phyloP scores from a whole-genome alignment of 805 yeast species.

The Candida xiaguanensis region DNA sequence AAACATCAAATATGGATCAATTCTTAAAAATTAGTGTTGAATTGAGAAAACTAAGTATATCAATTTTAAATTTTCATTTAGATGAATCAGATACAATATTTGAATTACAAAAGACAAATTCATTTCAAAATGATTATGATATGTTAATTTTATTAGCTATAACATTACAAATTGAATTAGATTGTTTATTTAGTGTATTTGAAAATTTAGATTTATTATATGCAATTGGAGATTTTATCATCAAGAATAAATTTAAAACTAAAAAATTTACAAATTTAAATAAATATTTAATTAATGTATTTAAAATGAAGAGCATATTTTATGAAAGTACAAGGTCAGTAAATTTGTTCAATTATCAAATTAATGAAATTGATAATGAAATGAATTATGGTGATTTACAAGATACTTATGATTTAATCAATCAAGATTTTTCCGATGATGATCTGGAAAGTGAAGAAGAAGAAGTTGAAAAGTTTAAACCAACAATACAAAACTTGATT shows the following conservation, averaged over 20 bases:
- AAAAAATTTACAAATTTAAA: constrained; percentile 18
- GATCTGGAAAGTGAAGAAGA: constrained; percentile 13
- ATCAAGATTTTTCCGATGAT: constrained; percentile 13
- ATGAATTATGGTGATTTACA: constrained; percentile 44
- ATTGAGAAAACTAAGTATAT: constrained; percentile 32
- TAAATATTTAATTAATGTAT: constrained; percentile 22
- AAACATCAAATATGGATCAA: constrained; percentile 15
- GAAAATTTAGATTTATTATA: constrained; percentile 40
- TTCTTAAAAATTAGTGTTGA: constrained; percentile 28
- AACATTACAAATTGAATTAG: constrained; percentile 36
- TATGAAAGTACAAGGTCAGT: constrained; percentile 49
- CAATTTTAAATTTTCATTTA: constrained; percentile 34
- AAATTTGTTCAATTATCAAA: constrained; percentile 43
- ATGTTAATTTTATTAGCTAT: constrained; percentile 31
- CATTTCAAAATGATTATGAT: constrained; percentile 22
- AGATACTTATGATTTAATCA: constrained; percentile 32
- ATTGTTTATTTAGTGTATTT: constrained; percentile 33
- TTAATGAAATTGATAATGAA: constrained; percentile 30
- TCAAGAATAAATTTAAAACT: constrained; percentile 15
- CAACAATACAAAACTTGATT: constrained; percentile 18
- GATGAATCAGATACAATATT: constrained; percentile 36
- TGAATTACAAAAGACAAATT: background rate
- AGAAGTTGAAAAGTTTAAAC: constrained; percentile 16
- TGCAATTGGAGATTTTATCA: constrained; percentile 37
- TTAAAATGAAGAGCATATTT: constrained; percentile 32